Evolutionary conservation across 1,284 basidiomycete genomes (phyloP).

Genomic region (Quambalaria eucalypti): DNA sequence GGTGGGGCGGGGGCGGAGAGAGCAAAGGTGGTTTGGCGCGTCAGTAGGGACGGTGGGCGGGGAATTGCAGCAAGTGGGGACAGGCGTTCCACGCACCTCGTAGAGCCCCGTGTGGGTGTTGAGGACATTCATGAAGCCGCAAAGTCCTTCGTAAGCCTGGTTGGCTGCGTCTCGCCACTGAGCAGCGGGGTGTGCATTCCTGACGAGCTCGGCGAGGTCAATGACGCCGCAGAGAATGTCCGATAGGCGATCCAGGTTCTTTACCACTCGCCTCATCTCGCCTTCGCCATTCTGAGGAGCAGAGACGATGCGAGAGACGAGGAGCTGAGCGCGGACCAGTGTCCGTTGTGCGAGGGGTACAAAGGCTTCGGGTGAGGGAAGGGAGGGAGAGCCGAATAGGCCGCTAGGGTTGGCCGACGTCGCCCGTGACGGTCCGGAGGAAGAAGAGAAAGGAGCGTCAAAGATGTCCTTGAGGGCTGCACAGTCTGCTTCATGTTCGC

Average conservation of each 20-base stretch:
- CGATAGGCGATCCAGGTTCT: constrained; percentile 71
- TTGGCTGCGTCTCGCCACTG: constrained; percentile 77
- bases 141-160: constrained; percentile 77
- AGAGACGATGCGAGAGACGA: constrained; percentile 36
- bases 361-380: constrained; percentile 30
- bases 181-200: constrained; percentile 82
- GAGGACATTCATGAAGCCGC: constrained; percentile 93
- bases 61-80: neutral
- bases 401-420: too few relatives aligned
- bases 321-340: constrained; percentile 36
- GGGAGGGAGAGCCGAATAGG: constrained; percentile 30
- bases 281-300: constrained; percentile 12
- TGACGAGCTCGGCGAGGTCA: constrained; percentile 84
- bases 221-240: constrained; percentile 93
- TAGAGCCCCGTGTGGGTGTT: constrained; percentile 93
- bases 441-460: constrained; percentile 21
- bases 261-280: constrained; percentile 24
- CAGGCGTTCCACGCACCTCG: constrained; percentile 15
- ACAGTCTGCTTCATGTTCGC: constrained; percentile 22
- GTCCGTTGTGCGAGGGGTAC: constrained; percentile 32
- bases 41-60: neutral
- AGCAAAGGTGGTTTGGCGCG: neutral
- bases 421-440: too few relatives aligned
- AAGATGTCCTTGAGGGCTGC: constrained; percentile 20
- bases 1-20: too few relatives aligned